Base-by-base conservation (phyloP, 495 filamentous ascomycete species). In the Daldinia loculata region DNA sequence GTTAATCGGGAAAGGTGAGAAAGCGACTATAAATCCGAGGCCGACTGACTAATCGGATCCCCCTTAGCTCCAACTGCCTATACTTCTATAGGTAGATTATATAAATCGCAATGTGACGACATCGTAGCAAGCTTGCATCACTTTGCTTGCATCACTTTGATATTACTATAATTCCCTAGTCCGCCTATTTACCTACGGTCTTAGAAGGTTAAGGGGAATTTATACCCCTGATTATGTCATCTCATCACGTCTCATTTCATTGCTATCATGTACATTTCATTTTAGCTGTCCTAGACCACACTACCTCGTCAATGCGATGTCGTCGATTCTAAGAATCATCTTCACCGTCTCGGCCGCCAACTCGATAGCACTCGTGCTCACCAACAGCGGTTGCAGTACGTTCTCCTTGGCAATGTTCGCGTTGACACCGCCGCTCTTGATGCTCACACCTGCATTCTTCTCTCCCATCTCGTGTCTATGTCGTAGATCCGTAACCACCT, bases 311-410 rank as follows among this genome's bases (percentile, higher is more conserved):
- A 88, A 75, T 8, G 92, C 92, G 81, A 97, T 95, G 81, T 98
- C 94, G 81, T 97, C 94, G 83, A 98, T 97, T 82, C 94, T 89
- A 82, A 98, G 87, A 81, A 98, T 86, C 93, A 98, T 97, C 88
- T 98, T 99, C 71, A 97, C 94, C 63, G 95, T 98, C 86, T 99
- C 95, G 2, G 93, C 93, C 39, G 96, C 95, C 77, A 99, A 81
- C 84, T 99, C 93, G 77, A 99, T 95, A 3, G 95, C 94, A 79
- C 94, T 98, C 39, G 95, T 99, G 84, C 92, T 97, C 52, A 99
- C 95, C 59, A 99, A 81, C 78, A 99, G 82, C 9, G 95, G 95
- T 84, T 99, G 95, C 80, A 99, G 83, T 55, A 99, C 97, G 72
- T 97, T 98, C 86, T 99, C 95, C 75, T 97, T 96, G 51, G 91